Conservation (phyloP, 306 rosid genomes). For the Cicer arietinum region DNA sequence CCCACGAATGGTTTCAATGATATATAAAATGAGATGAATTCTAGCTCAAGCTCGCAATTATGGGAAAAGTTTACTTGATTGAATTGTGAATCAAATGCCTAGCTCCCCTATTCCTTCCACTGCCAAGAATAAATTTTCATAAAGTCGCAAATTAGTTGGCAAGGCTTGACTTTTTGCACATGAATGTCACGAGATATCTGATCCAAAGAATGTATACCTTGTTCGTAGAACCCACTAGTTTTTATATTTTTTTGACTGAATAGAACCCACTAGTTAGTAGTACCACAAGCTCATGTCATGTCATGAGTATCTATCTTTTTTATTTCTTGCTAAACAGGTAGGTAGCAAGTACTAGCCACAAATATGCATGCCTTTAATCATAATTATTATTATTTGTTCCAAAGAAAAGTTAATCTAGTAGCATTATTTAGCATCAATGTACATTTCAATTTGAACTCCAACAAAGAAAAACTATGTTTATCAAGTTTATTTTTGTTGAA, state of each 20-base stretch:
- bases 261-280: constrained; percentile 36
- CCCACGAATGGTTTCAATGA: constrained; percentile 64
- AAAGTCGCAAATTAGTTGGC: constrained; percentile 46
- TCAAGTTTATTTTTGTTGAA: neutral
- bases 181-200: constrained; percentile 52
- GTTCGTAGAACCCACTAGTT: constrained; percentile 38
- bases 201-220: constrained; percentile 41
- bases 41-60: constrained; percentile 41
- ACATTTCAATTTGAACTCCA: neutral
- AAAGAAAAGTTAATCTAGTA: neutral
- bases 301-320: constrained; percentile 16
- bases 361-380: neutral
- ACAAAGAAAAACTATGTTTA: neutral
- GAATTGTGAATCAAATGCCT: constrained; percentile 10
- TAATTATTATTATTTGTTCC: neutral
- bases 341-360: constrained; percentile 5
- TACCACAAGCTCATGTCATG: neutral
- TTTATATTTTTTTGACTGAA: too few relatives aligned
- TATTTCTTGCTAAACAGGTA: constrained; percentile 4
- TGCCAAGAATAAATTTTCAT: constrained; percentile 30
- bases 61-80: constrained; percentile 41
- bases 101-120: neutral
- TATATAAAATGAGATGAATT: constrained; percentile 36
- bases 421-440: neutral
- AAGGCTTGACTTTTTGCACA: constrained; percentile 54